phyloP scores from a whole-genome alignment of 164 flowering plant species.

The Macadamia integrifolia region DNA sequence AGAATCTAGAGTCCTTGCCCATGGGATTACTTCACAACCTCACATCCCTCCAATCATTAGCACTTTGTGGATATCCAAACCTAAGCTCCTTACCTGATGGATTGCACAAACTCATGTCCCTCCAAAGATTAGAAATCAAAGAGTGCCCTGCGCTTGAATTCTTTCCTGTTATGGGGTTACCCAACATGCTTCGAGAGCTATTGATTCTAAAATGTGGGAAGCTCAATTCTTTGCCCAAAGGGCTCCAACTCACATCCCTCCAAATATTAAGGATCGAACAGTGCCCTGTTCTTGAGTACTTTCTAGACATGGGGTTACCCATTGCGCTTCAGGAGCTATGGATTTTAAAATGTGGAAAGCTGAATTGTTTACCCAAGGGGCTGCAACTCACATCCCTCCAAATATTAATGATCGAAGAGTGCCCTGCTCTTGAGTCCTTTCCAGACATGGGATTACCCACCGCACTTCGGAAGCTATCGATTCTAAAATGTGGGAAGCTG shows the following conservation, averaged over 20 bases:
- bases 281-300: too few relatives aligned
- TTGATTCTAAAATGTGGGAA: not conserved
- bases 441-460: conserved; percentile 7
- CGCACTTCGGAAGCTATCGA: not conserved
- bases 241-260: not conserved
- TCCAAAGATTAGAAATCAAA: not conserved
- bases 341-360: not conserved
- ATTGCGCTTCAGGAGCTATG: not conserved
- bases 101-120: too few relatives aligned
- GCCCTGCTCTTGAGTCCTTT: conserved; percentile 11
- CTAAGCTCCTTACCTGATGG: too few relatives aligned
- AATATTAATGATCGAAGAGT: conserved; percentile 6
- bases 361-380: conserved; percentile 2
- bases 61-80: too few relatives aligned
- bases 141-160: conserved; percentile 10
- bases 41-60: too few relatives aligned
- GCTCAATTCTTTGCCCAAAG: not conserved
- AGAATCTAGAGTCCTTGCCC: too few relatives aligned
- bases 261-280: not conserved
- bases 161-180: conserved; percentile 8
- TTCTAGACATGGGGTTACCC: not conserved
- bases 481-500: not conserved
- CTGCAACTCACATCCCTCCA: conserved; percentile 6
- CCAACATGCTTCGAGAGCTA: not conserved
- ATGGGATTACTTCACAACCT: too few relatives aligned